Percentiles rank a stretch among this genome's conserved stretches.
phyloP scores from a whole-genome alignment of 192 early-diverging fungal genomes.

The Bifiguratus adelaidae region DNA sequence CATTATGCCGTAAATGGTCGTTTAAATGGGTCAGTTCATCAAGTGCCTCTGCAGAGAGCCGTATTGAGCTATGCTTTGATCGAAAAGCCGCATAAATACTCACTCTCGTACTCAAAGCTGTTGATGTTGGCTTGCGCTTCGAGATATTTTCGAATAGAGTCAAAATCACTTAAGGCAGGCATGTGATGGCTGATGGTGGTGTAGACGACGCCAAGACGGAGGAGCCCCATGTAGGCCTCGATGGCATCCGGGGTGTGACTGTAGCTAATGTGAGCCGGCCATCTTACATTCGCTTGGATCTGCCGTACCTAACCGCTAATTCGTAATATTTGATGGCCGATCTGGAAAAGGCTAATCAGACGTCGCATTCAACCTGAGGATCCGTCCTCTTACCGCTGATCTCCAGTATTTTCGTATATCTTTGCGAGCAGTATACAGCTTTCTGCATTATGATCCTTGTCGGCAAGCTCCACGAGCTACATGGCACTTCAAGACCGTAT shows the following conservation, averaged over 20 bases:
- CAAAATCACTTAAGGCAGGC: background rate
- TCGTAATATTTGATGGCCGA: background rate
- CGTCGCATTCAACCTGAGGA: background rate
- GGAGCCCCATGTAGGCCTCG: background rate
- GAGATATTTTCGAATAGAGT: background rate
- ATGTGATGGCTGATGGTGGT: background rate
- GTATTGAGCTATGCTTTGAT: background rate
- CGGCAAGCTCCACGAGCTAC: background rate
- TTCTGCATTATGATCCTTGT: background rate
- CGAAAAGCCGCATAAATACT: background rate
- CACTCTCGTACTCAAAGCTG: background rate
- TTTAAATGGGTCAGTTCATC: background rate
- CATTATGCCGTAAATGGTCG: background rate
- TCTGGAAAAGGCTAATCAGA: background rate
- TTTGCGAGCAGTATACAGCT: background rate
- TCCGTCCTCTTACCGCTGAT: background rate
- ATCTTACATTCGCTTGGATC: background rate
- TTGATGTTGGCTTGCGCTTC: background rate
- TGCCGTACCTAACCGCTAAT: background rate
- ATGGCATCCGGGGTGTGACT: background rate
- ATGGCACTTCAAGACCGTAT: background rate
- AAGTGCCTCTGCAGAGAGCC: background rate
- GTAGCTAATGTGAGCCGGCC: background rate
- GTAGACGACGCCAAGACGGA: background rate
- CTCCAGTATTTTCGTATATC: background rate